Evolutionary conservation across 2,329 filamentous ascomycete genomes (phyloP), one percentile per base, ranked within the genome.

Genomic region (Aspergillus pseudoglaucus): DNA sequence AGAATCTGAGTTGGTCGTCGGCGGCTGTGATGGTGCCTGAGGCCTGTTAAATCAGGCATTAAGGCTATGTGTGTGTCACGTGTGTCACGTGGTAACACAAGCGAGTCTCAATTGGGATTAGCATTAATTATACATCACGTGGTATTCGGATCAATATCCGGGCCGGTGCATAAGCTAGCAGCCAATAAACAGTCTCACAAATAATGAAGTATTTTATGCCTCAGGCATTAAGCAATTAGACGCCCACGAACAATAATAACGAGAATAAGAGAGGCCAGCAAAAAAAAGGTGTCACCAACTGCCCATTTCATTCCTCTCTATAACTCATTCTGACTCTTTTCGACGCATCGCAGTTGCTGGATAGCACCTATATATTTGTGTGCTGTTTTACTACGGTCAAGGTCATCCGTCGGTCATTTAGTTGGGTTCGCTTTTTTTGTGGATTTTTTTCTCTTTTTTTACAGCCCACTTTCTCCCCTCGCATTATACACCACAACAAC

Each of bases 1-100:
- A 60, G 63, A 65, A 62, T 58, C 54, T 57, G 55, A 49, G 49
- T 56, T 53, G 53, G 40, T 39, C 37, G 37, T 18, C 37, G 47
- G 46, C 46, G 47, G 53, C 45, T 44, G 55, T n/a, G 33, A 8
- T 37, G 6, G 17, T 20, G 60, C 65, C 64, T 62, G 50, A 60
- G 46, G 42, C 46, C 41, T 1, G 1, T 4, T 12, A 2, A 12
- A 4, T 60, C 53, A 64, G 63, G 62, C 63, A 42, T 55, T 8
- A 10, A 48, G 50, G 41, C 47, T 57, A 57, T 44, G 47, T 33
- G 33, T 47, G 40, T 42, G 40, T 30, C 22, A 42, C 22, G 40
- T 25, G 40, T 4, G 2, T 41, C 22, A 23, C 41, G 22, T 43
- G 25, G 14, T 14, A n/a, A 53, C 51, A 37, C 56, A 60, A 60